Evolutionary conservation across 805 yeast species (phyloP), one percentile per base, ranked within the genome.

Genomic region (Nakazawaea ambrosiae): DNA sequence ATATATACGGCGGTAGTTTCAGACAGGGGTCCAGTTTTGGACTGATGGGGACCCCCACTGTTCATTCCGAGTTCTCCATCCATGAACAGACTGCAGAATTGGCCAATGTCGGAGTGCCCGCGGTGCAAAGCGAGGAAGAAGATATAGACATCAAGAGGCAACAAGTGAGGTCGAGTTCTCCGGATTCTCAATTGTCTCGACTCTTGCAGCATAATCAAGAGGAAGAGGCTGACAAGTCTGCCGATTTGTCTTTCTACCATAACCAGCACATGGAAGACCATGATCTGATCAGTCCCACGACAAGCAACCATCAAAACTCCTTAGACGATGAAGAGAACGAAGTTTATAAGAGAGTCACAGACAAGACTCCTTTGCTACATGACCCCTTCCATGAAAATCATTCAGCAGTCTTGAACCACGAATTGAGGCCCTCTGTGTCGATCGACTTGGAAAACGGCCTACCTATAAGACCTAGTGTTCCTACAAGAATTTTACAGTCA

Each of bases 71-170:
- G 4, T 51, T 55, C 19, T 66, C 70, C 12, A 63, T 76, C 31
- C 79, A 76, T 45, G 78, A 72, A 42, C 75, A 74, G 42, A 66
- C 81, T 0, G 79, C 75, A 1, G 69, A 63, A 30, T 59, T 75
- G 33, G 82, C 82, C 4, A 65, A 62, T 32, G 73, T 74, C 23
- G 83, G 79, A 5, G 75, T 74, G 8, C 61, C 67, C 8, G 70
- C 61, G 14, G 23, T 40, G 15, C 53, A 48, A 8, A 47, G 41
- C n/a, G 48, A 45, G 31, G 53, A 44, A 12, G 7, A 7, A 16
- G 31, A 28, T 28, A 7, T 16, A 16, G 31, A 33, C 31, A 33
- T 31, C 14, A 17, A 19, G 7, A 33, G 31, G 18, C 19, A 29
- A 18, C 20, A n/a, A 20, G 26, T 30, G n/a, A 17, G 29, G 5